Evolutionary conservation across 1,284 basidiomycete species (phyloP).

Genomic region (Boletellus deceptivus): DNA sequence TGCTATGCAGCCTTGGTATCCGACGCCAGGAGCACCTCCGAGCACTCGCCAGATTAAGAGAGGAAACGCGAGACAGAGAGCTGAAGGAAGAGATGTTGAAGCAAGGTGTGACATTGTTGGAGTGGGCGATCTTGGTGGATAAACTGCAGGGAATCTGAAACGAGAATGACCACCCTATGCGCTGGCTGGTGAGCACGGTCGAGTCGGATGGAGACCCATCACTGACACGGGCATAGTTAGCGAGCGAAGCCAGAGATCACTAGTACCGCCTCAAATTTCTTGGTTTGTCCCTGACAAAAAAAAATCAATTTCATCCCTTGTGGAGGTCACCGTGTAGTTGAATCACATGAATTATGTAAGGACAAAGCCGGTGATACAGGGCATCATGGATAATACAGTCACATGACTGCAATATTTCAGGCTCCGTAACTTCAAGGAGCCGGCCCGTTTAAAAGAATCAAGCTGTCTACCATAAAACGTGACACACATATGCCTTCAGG

Average conservation of each 20-base stretch:
- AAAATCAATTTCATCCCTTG: neutral
- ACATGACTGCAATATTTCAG: too few relatives aligned
- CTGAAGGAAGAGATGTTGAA: slow-evolving; percentile 64
- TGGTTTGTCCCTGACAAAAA: neutral
- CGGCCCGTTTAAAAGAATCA: too few relatives aligned
- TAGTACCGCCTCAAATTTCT: neutral
- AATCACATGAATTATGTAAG: too few relatives aligned
- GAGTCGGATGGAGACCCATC: neutral
- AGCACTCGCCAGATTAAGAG: slow-evolving; percentile 56
- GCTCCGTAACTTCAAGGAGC: too few relatives aligned
- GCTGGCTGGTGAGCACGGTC: slow-evolving; percentile 5
- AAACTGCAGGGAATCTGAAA: slow-evolving; percentile 32
- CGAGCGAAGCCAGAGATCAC: neutral
- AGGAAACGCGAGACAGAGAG: slow-evolving; percentile 63
- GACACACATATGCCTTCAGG: too few relatives aligned
- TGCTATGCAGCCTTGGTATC: slow-evolving; percentile 56
- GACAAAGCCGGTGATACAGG: too few relatives aligned
- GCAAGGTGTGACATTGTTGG: slow-evolving; percentile 63
- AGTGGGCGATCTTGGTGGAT: slow-evolving; percentile 76
- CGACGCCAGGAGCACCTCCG: slow-evolving; percentile 55
- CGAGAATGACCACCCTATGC: neutral
- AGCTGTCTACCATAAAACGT: too few relatives aligned
- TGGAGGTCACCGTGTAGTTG: too few relatives aligned
- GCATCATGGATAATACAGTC: too few relatives aligned
- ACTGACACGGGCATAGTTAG: neutral